These are phyloP conservation scores for Cubamyces lactineus DNA, from an alignment of 768 basidiomycete genomes.

Conservation along the genomic window DNA sequence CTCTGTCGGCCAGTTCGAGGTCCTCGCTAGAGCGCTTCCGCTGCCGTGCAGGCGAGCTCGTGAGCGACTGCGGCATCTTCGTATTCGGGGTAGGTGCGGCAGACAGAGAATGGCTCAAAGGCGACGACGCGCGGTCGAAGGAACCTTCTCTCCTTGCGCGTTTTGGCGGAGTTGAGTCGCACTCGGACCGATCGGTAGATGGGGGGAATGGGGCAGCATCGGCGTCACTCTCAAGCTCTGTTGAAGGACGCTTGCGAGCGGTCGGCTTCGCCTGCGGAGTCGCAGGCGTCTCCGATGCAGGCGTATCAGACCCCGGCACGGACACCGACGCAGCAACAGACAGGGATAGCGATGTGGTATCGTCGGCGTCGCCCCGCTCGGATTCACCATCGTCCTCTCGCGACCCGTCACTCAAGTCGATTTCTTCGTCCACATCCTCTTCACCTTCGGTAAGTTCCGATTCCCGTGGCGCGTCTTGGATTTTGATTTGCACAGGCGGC, in stretches of 20 bases:
- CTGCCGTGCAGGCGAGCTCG: conserved; percentile 21
- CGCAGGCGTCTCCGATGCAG: conserved; percentile 10
- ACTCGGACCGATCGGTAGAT: conserved; percentile 11
- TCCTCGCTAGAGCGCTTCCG: conserved; percentile 35
- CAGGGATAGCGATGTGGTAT: conserved; percentile 9
- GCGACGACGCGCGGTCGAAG: conserved; percentile 16
- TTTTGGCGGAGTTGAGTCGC: conserved; percentile 45
- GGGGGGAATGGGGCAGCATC: not conserved
- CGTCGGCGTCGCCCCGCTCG: conserved; percentile 38
- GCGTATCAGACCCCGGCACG: conserved; percentile 21
- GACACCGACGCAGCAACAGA: conserved; percentile 12
- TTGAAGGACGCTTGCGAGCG: conserved; percentile 40
- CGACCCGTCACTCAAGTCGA: conserved; percentile 33
- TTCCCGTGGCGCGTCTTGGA: conserved; percentile 28
- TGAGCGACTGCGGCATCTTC: not conserved
- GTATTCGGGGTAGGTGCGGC: conserved; percentile 1
- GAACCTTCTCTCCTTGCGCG: conserved; percentile 36
- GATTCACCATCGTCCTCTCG: conserved; percentile 36
- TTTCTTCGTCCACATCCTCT: conserved; percentile 16
- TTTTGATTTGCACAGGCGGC: conserved; percentile 27
- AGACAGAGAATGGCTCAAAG: not conserved
- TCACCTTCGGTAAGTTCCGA: conserved; percentile 17
- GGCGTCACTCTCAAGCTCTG: conserved; percentile 40
- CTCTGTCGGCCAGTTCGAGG: conserved; percentile 27
- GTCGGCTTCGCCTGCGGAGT: not conserved